A percentile compares a stretch with the other conserved stretches of the same genome.
Conservation (phyloP, 495 filamentous ascomycete genomes). For the Baudoinia panamericana region DNA sequence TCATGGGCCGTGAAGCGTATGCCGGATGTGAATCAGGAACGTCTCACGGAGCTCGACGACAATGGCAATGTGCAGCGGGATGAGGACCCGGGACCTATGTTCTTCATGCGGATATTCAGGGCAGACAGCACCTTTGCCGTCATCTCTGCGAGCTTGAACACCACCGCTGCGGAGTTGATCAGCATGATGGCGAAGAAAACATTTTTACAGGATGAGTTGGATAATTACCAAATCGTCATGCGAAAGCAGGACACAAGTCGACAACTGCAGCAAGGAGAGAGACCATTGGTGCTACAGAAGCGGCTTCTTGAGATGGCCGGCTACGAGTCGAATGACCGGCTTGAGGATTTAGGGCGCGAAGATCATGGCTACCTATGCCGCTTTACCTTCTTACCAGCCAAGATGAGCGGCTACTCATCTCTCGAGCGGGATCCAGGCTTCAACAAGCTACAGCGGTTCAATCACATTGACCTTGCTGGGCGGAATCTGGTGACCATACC, state of each 20-base stretch:
- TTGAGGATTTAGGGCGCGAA: conserved; percentile 93
- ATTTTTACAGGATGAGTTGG: conserved; percentile 71
- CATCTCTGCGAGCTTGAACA: conserved; percentile 63
- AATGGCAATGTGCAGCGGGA: conserved; percentile 44
- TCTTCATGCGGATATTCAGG: conserved; percentile 92
- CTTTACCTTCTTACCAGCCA: conserved; percentile 82
- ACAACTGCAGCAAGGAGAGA: conserved; percentile 62
- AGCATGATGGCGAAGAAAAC: conserved; percentile 78
- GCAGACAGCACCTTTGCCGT: conserved; percentile 89
- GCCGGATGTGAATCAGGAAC: conserved; percentile 48
- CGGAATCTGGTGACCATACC: conserved; percentile 90
- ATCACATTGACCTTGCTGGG: conserved; percentile 83
- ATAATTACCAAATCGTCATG: conserved; percentile 91
- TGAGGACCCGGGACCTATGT: conserved; percentile 54
- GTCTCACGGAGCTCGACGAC: conserved; percentile 45
- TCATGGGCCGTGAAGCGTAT: conserved; percentile 76
- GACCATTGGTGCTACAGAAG: conserved; percentile 86
- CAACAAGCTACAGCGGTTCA: conserved; percentile 71
- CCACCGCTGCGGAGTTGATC: conserved; percentile 74
- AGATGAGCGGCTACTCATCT: conserved; percentile 68
- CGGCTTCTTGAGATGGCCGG: conserved; percentile 82
- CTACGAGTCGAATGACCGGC: conserved; percentile 71
- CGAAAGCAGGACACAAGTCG: conserved; percentile 82
- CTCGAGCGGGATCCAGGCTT: conserved; percentile 67
- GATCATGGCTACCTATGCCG: conserved; percentile 95